Evolutionary conservation across 2,329 filamentous ascomycete genomes (phyloP), one percentile per base, ranked within the genome.

Genomic region (Aspergillus sp.): DNA sequence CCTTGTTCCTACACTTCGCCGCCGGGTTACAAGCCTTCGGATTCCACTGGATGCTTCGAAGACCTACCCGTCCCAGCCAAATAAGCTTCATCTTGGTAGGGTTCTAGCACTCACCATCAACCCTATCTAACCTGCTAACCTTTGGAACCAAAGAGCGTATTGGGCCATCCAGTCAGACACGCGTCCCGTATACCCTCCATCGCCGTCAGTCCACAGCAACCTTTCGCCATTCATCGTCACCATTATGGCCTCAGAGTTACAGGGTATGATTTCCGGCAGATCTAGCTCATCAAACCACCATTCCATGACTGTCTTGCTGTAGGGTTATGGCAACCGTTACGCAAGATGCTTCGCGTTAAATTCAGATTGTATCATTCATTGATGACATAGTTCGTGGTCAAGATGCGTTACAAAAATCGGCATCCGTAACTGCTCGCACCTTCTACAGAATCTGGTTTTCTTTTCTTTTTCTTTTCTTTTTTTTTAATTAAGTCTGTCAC

Each of bases 331-430:
- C 15, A 23, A 37, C n/a, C 17, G 37, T 23, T 23, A 8, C 25
- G n/a, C 4, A 48, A 48, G 17, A 44, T 27, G 23, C 17, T 25
- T 40, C 52, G 52, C 33, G 43, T 54, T 43, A 54, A 40, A 27
- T 47, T 54, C 43, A 31, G 11, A 14, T 5, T 31, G 31, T 33
- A 31, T 37, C 27, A 33, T 55, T 43, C 23, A 19, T n/a, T 4
- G 31, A 52, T 56, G 54, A 56, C 54, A 56, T 46, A 56, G 8
- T 9, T 31, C 6, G 15, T 33, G 19, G 50, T 19, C 31, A 45
- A 40, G 31, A 17, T 17, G 37, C 27, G 35, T 31, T 57, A 57
- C 50, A 56, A 51, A 56, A 40, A 43, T 27, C 41, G 1, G 15
- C 15, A 44, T 35, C 47, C 39, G 19, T 47, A 37, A 33, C 23